Conservation (phyloP, 2,329 filamentous ascomycete genomes). For the Coniella vitis region DNA sequence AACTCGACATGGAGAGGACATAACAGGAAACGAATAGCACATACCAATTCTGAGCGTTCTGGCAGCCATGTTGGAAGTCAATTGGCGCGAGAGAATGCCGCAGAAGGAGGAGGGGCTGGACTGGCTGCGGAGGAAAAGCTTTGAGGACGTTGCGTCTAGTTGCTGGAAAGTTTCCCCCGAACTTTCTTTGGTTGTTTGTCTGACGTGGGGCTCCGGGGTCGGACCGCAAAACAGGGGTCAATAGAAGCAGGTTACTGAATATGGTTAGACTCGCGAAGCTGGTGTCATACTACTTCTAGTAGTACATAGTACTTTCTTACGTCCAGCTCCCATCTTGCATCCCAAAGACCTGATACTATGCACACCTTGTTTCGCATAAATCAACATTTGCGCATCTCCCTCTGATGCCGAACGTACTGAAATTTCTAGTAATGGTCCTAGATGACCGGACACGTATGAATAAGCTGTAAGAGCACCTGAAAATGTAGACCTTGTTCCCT, state of each 20-base stretch:
- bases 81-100: constrained; percentile 6
- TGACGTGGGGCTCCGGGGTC: constrained; percentile 11
- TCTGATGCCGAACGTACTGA: too few species aligned
- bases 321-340: too few species aligned
- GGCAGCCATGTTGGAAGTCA: constrained; percentile 46
- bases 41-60: constrained; percentile 62
- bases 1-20: background rate
- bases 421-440: too few species aligned
- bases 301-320: too few species aligned
- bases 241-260: background rate
- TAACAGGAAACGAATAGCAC: background rate
- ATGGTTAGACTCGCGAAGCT: background rate
- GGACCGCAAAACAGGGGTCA: constrained; percentile 8
- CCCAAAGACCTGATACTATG: too few species aligned
- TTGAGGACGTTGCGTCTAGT: background rate
- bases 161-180: constrained; percentile 4
- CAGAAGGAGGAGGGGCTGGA: background rate
- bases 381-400: too few species aligned
- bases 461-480: too few species aligned
- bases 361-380: too few species aligned
- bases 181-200: constrained; percentile 7
- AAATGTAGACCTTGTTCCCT: too few species aligned
- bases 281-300: too few species aligned
- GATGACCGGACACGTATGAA: too few species aligned
- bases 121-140: background rate